phyloP scores from a whole-genome alignment of 331 rosid species.

The Acacia concinna region DNA sequence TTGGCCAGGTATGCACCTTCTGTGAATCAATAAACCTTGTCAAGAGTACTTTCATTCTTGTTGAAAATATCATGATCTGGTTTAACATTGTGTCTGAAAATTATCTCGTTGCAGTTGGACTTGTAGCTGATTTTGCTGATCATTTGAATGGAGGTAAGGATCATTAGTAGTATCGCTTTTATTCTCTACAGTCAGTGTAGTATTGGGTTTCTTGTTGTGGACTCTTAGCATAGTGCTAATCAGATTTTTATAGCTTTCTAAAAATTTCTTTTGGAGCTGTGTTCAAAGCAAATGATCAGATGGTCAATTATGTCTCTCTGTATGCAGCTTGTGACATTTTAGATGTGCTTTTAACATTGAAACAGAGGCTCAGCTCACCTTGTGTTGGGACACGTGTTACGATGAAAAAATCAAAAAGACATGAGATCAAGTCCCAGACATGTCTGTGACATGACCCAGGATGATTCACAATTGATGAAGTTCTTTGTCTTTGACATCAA shows the following conservation, averaged over 20 bases:
- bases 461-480: background rate
- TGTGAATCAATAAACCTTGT: background rate
- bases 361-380: background rate
- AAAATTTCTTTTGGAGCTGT: background rate
- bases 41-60: background rate
- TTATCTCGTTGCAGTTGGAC: background rate
- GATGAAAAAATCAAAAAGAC: background rate
- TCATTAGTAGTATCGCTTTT: background rate
- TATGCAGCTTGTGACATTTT: background rate
- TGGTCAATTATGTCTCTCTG: background rate
- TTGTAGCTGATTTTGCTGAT: background rate
- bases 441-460: background rate
- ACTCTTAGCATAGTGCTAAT: background rate
- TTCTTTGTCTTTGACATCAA: background rate
- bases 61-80: background rate
- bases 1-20: background rate
- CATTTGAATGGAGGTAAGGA: background rate
- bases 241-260: background rate
- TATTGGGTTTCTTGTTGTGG: background rate
- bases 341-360: background rate
- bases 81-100: background rate
- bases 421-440: background rate
- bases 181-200: background rate
- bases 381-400: background rate
- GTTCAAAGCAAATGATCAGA: background rate